phyloP scores from a whole-genome alignment of 1,139 yeast genomes.

The Oligophagozyma castellii region DNA sequence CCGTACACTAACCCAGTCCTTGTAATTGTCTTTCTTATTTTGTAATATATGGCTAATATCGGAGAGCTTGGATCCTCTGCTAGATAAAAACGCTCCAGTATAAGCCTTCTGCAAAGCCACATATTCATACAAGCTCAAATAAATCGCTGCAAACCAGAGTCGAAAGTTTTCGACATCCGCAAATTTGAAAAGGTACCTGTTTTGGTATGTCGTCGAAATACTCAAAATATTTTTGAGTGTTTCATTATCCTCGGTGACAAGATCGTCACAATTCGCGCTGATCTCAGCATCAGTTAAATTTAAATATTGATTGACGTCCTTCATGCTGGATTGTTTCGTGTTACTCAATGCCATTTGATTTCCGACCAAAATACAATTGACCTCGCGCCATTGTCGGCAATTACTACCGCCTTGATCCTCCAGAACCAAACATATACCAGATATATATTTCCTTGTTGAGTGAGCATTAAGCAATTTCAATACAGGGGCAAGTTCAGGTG shows the following conservation, averaged over 20 bases:
- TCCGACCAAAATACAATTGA: no score
- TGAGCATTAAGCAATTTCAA: constrained; percentile 62
- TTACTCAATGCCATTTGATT: constrained; percentile 90
- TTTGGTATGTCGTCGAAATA: constrained; percentile 82
- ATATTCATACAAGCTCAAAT: constrained; percentile 70
- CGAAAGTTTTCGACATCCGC: constrained; percentile 40
- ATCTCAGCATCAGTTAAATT: constrained; percentile 83
- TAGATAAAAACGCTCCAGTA: constrained; percentile 82
- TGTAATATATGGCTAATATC: constrained; percentile 77
- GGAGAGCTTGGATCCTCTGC: constrained; percentile 72
- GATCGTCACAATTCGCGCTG: constrained; percentile 64
- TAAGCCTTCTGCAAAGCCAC: constrained; percentile 82
- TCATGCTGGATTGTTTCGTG: constrained; percentile 51
- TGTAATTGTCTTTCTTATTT: constrained; percentile 75
- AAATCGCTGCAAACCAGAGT: constrained; percentile 68
- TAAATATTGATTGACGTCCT: constrained; percentile 55
- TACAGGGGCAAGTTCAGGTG: constrained; percentile 66
- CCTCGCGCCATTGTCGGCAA: no score
- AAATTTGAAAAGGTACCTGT: constrained; percentile 71
- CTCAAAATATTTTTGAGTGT: constrained; percentile 55
- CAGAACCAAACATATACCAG: constrained; percentile 76
- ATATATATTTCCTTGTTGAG: constrained; percentile 56
- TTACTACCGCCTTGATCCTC: constrained; percentile 82
- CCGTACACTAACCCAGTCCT: constrained; percentile 88
- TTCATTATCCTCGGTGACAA: no score